Conservation (phyloP, 495 filamentous ascomycete species). For the Usnea hakonensis region DNA sequence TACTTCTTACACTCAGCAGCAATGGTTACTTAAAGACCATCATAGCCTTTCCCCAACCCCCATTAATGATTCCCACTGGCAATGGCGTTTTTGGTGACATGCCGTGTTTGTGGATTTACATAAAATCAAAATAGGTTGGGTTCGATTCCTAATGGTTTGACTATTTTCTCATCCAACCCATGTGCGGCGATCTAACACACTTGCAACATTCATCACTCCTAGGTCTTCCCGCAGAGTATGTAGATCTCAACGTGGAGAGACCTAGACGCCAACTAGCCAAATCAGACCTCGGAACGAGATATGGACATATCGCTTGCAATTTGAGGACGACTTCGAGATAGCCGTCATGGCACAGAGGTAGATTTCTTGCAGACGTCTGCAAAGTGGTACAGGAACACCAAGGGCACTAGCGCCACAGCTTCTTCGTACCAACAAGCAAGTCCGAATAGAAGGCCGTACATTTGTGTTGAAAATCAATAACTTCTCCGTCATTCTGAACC, state of each 20-base stretch:
- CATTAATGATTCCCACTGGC: no score
- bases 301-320: background rate
- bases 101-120: no score
- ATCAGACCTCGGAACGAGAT: background rate
- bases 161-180: no score
- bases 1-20: no score
- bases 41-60: no score
- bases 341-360: background rate
- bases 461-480: background rate
- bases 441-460: background rate
- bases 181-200: no score
- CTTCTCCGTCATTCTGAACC: background rate
- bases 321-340: background rate
- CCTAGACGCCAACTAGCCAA: background rate
- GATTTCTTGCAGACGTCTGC: background rate
- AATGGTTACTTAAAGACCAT: no score
- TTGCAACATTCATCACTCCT: background rate
- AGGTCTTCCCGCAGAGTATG: slow-evolving; percentile 6
- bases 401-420: background rate
- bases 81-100: no score
- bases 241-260: background rate
- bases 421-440: background rate
- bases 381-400: background rate
- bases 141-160: no score
- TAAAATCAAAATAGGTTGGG: no score